These are phyloP conservation scores for Amanita rubescens DNA, from an alignment of 768 basidiomycete species.

Conservation along the genomic window DNA sequence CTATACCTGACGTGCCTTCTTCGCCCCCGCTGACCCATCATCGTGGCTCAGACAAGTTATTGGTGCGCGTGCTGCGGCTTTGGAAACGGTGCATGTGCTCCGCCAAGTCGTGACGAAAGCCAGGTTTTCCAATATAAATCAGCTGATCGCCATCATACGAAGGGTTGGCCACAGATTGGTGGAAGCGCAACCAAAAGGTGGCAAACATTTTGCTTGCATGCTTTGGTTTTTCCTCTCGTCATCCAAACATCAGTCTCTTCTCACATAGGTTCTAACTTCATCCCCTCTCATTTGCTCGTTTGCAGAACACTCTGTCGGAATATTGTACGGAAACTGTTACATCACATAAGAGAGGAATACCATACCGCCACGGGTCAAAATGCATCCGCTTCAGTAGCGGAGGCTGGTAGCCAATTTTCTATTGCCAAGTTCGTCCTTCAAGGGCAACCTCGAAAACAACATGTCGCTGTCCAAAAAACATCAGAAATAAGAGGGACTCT, in stretches of 20 bases:
- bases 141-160: constrained; percentile 74
- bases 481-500: constrained; percentile 49
- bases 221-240: constrained; percentile 1
- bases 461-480: constrained; percentile 29
- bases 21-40: not conserved
- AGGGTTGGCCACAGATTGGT: constrained; percentile 72
- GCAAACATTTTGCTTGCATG: constrained; percentile 3
- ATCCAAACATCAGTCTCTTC: not conserved
- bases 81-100: constrained; percentile 84
- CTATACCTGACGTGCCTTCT: constrained; percentile 8
- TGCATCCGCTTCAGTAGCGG: constrained; percentile 20
- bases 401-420: constrained; percentile 43
- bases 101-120: constrained; percentile 86
- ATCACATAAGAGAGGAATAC: constrained; percentile 94
- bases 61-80: constrained; percentile 81
- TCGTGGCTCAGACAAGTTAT: constrained; percentile 66
- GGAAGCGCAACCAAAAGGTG: constrained; percentile 95
- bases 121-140: constrained; percentile 80
- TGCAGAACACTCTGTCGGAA: constrained; percentile 90
- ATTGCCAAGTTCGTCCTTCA: constrained; percentile 80
- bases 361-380: constrained; percentile 62
- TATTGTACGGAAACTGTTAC: constrained; percentile 86
- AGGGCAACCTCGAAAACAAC: constrained; percentile 63
- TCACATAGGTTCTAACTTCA: not conserved
- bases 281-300: not conserved